These are phyloP conservation scores for Lasiodiplodia gonubiensis DNA, from an alignment of 2,329 filamentous ascomycete genomes.

Conservation along the genomic window DNA sequence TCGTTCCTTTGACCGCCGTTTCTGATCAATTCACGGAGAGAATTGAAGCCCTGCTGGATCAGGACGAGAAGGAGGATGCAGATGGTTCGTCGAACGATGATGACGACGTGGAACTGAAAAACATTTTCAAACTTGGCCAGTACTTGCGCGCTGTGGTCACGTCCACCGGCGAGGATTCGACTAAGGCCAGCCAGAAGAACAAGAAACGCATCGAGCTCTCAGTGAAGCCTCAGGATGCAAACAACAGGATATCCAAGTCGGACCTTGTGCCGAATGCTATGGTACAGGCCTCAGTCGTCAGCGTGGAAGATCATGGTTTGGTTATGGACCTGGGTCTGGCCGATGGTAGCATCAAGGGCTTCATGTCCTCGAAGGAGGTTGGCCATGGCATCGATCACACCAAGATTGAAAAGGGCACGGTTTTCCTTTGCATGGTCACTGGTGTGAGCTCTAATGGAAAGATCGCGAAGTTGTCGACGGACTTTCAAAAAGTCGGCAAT, in stretches of 20 bases:
- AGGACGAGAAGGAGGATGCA: constrained; percentile 62
- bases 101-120: constrained; percentile 71
- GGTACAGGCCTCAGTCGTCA: constrained; percentile 84
- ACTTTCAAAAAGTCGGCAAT: constrained; percentile 71
- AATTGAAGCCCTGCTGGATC: constrained; percentile 70
- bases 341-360: constrained; percentile 72
- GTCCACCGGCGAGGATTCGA: constrained; percentile 73
- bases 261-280: constrained; percentile 77
- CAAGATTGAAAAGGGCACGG: constrained; percentile 78
- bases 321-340: constrained; percentile 89
- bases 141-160: constrained; percentile 85
- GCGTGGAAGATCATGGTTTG: constrained; percentile 94
- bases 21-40: constrained; percentile 78
- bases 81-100: constrained; percentile 56
- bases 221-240: constrained; percentile 77
- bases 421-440: constrained; percentile 81
- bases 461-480: constrained; percentile 83
- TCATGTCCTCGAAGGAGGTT: constrained; percentile 84
- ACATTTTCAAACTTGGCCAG: constrained; percentile 81
- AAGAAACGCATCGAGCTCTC: constrained; percentile 89
- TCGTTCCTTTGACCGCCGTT: constrained; percentile 89
- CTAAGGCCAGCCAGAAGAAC: constrained; percentile 58
- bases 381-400: constrained; percentile 68
- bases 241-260: constrained; percentile 73
- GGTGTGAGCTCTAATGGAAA: constrained; percentile 78